These are phyloP conservation scores for Erigeron canadensis DNA, from an alignment of 129 eudicot genomes.

Conservation along the genomic window DNA sequence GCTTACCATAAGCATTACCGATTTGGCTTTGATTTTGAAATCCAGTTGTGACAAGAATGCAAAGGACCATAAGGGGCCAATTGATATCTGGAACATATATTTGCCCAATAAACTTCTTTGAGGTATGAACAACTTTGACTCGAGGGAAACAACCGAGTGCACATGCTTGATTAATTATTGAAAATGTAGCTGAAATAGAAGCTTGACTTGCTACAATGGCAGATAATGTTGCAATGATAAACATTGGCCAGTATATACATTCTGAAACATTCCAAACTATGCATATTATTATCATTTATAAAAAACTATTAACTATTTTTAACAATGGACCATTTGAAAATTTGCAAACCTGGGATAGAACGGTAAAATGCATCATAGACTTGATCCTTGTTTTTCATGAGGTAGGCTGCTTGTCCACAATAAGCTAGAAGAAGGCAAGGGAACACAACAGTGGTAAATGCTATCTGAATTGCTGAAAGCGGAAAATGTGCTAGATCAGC, in stretches of 20 bases:
- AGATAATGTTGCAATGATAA: conserved; percentile 68
- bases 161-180: conserved; percentile 82
- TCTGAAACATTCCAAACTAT: conserved; percentile 44
- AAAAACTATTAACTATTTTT: too few relatives aligned
- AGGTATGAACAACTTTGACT: conserved; percentile 85
- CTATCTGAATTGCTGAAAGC: conserved; percentile 8
- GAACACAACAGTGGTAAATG: conserved; percentile 12
- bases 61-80: conserved; percentile 11
- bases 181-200: conserved; percentile 80
- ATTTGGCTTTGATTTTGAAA: conserved; percentile 15
- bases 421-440: conserved; percentile 14
- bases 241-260: conserved; percentile 80
- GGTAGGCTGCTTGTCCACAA: conserved; percentile 20
- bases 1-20: conserved; percentile 26
- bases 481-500: conserved; percentile 22
- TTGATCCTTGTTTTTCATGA: conserved; percentile 13
- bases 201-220: conserved; percentile 93
- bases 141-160: conserved; percentile 89
- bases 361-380: conserved; percentile 14
- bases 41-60: conserved; percentile 5
- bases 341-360: neutral
- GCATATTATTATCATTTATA: neutral
- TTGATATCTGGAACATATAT: conserved; percentile 17
- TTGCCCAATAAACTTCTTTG: conserved; percentile 54
- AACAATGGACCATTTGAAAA: neutral